Percentiles rank a stretch among this genome's conserved stretches.
phyloP scores from a whole-genome alignment of 1,139 yeast genomes.

The Kodamaea derodonti region DNA sequence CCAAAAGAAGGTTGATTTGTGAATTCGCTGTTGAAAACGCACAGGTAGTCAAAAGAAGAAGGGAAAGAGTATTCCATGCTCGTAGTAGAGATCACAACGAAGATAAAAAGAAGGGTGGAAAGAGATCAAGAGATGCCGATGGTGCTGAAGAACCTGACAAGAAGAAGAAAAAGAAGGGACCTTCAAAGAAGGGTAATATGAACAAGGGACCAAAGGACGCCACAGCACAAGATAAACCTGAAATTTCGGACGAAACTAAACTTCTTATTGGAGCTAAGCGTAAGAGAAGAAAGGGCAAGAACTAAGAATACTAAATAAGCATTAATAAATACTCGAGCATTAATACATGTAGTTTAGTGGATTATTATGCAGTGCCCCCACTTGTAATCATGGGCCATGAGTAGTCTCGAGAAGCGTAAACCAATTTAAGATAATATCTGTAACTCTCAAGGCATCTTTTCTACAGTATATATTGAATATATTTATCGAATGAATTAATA shows the following conservation, averaged over 20 bases:
- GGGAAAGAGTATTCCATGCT: constrained; percentile 57
- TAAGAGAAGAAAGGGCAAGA: constrained; percentile 55
- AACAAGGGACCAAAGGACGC: constrained; percentile 37
- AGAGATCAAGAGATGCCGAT: constrained; percentile 18
- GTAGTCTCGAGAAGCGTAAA: too few relatives aligned
- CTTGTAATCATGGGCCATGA: too few relatives aligned
- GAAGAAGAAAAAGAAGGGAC: constrained; percentile 24
- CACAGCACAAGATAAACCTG: constrained; percentile 7
- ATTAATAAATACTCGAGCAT: too few relatives aligned
- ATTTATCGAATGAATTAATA: neutral
- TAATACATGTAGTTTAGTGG: too few relatives aligned
- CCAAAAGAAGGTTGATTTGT: constrained; percentile 76
- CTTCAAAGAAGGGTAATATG: constrained; percentile 38
- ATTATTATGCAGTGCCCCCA: too few relatives aligned
- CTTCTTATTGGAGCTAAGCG: constrained; percentile 67
- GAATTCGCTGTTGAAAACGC: constrained; percentile 97
- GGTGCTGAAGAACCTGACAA: constrained; percentile 14
- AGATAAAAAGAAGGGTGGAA: constrained; percentile 10
- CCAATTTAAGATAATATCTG: too few relatives aligned
- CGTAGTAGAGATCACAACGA: constrained; percentile 27
- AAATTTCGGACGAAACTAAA: constrained; percentile 51
- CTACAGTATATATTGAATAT: too few relatives aligned
- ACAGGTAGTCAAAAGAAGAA: constrained; percentile 85
- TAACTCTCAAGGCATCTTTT: too few relatives aligned
- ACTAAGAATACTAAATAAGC: too few relatives aligned